Conservation (phyloP, 2,329 filamentous ascomycete species). For the Neurospora sp. region DNA sequence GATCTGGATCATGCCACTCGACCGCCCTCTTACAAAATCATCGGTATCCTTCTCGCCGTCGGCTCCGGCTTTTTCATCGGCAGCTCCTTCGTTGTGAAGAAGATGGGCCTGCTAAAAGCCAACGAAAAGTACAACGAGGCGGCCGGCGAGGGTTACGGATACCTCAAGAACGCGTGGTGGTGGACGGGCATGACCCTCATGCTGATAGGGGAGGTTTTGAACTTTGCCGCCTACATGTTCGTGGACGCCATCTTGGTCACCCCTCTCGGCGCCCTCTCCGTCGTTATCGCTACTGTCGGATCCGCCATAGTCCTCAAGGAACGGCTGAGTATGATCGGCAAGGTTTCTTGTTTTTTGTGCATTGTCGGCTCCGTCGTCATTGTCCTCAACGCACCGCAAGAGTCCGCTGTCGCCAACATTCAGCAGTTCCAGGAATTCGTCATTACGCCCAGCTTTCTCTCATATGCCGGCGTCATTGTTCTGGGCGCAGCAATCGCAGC, state of each 20-base stretch:
- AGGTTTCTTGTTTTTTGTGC: constrained; percentile 91
- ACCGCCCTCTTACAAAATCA: constrained; percentile 61
- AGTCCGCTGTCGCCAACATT: constrained; percentile 77
- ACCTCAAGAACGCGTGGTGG: constrained; percentile 91
- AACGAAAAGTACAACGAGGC: constrained; percentile 96
- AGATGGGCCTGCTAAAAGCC: constrained; percentile 78
- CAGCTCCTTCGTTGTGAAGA: constrained; percentile 90
- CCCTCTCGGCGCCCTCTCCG: constrained; percentile 79
- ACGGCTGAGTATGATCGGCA: constrained; percentile 86
- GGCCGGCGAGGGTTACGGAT: constrained; percentile 92
- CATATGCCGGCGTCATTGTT: constrained; percentile 75
- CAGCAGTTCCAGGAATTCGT: constrained; percentile 88
- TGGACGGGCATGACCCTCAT: constrained; percentile 94
- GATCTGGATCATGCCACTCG: constrained; percentile 18
- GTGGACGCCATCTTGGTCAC: constrained; percentile 95
- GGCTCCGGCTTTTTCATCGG: constrained; percentile 89
- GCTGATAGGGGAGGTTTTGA: constrained; percentile 94
- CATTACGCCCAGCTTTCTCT: constrained; percentile 75
- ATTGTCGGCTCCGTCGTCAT: constrained; percentile 91
- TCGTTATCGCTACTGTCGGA: constrained; percentile 83
- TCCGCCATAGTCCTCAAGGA: constrained; percentile 96
- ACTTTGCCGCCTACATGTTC: constrained; percentile 94
- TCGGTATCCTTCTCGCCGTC: constrained; percentile 79
- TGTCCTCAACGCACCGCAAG: constrained; percentile 80
- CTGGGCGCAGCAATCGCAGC: constrained; percentile 62